phyloP scores from a whole-genome alignment of 176 grass and related monocot genomes.

The Avena eriantha region DNA sequence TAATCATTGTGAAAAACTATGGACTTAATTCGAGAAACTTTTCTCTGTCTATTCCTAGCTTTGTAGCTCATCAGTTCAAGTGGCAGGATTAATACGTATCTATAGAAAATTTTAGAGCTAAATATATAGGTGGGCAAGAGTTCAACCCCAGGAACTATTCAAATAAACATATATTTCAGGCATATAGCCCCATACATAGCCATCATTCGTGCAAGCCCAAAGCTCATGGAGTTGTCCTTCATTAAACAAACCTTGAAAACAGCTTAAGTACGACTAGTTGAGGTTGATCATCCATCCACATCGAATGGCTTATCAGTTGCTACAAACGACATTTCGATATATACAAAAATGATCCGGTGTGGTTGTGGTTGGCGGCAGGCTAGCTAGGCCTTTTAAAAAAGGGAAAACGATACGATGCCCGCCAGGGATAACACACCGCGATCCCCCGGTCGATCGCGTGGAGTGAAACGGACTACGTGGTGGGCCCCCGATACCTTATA shows the following conservation, averaged over 20 bases:
- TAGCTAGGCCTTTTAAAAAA: no score
- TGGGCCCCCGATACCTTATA: no score
- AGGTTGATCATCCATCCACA: neutral
- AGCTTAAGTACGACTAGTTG: neutral
- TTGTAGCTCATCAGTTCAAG: no score
- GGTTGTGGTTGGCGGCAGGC: no score
- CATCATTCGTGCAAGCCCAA: neutral
- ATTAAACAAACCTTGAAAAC: neutral
- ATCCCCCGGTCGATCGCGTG: no score
- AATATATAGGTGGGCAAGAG: neutral
- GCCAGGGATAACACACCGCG: no score
- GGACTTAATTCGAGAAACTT: no score
- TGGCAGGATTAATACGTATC: no score
- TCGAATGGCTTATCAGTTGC: neutral
- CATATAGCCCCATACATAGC: neutral
- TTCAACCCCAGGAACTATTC: neutral
- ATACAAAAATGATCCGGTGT: neutral
- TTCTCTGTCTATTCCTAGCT: no score
- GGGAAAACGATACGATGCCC: no score
- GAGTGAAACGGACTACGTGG: no score
- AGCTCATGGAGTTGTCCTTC: neutral
- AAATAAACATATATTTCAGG: neutral
- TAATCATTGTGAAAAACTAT: no score
- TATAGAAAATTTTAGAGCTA: neutral
- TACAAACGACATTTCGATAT: conserved; percentile 14